phyloP scores from a whole-genome alignment of 495 filamentous ascomycete genomes.

The Hapsidospora chrysogenum region DNA sequence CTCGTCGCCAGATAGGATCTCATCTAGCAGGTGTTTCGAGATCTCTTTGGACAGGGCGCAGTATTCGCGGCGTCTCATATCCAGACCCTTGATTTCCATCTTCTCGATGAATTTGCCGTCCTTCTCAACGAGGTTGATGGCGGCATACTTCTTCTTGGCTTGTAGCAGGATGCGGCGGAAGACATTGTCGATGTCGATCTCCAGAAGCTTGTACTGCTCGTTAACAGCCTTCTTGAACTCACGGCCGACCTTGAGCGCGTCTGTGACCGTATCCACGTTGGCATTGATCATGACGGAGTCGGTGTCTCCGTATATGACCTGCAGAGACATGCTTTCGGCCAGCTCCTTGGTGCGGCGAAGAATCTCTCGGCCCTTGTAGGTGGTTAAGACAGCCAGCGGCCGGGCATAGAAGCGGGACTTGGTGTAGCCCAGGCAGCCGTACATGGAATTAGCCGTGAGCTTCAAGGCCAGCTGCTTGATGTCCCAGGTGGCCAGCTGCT shows the following conservation, averaged over 20 bases:
- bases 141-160: constrained; percentile 99
- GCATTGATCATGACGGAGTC: constrained; percentile 99
- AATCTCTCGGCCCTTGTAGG: constrained; percentile 95
- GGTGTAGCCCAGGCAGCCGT: constrained; percentile 91
- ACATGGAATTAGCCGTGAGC: constrained; percentile 98
- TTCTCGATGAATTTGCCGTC: constrained; percentile 86
- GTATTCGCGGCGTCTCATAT: constrained; percentile 95
- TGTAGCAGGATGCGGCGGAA: constrained; percentile 87
- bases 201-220: constrained; percentile 71
- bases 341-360: constrained; percentile 86
- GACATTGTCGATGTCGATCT: constrained; percentile 97
- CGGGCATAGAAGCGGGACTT: constrained; percentile 93
- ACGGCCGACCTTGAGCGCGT: constrained; percentile 71
- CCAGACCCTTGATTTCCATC: constrained; percentile 93
- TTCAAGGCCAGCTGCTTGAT: constrained; percentile 95
- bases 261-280: constrained; percentile 82
- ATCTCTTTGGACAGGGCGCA: constrained; percentile 88
- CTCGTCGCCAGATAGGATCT: constrained; percentile 87
- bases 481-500: constrained; percentile 89
- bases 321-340: constrained; percentile 70
- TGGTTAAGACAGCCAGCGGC: constrained; percentile 87
- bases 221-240: constrained; percentile 60
- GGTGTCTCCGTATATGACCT: constrained; percentile 96
- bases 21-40: constrained; percentile 66
- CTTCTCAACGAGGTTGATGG: constrained; percentile 79